Percentiles rank a stretch among this genome's conserved stretches.
Evolutionary conservation across 139 green algal genomes (phyloP).

Genomic region (Coccomyxa sp.): DNA sequence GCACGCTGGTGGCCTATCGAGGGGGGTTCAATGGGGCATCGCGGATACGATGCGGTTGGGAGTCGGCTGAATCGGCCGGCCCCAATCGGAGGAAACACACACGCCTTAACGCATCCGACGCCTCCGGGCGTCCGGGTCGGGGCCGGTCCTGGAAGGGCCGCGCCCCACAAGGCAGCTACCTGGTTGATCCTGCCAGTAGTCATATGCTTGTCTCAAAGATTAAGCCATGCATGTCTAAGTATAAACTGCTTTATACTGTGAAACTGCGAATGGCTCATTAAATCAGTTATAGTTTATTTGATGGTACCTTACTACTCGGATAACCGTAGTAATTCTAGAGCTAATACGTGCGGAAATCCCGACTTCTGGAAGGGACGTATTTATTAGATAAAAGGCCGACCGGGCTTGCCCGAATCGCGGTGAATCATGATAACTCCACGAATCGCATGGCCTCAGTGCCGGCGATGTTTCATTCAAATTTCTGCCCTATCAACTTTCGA

Average conservation of each 20-base stretch:
- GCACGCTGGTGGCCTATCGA: too few relatives aligned
- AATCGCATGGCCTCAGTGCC: conserved; percentile 77
- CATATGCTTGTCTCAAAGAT: conserved; percentile 99
- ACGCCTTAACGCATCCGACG: too few relatives aligned
- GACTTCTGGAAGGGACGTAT: conserved; percentile 88
- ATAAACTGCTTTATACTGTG: conserved; percentile 99
- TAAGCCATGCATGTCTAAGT: conserved; percentile 99
- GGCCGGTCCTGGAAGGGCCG: too few relatives aligned
- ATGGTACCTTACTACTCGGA: conserved; percentile 93
- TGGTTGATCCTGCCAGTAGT: conserved; percentile 1
- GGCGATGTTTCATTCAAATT: conserved; percentile 79
- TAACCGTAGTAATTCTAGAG: conserved; percentile 89
- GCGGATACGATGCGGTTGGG: too few relatives aligned
- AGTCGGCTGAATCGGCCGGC: too few relatives aligned
- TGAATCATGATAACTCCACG: conserved; percentile 94
- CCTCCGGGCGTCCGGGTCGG: conserved; percentile 18
- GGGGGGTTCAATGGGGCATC: too few relatives aligned
- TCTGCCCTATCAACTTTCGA: conserved; percentile 79
- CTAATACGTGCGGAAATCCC: conserved; percentile 90
- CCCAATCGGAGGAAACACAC: too few relatives aligned
- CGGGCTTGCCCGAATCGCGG: conserved; percentile 30
- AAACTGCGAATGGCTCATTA: conserved; percentile 99
- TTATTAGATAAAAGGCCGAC: conserved; percentile 91
- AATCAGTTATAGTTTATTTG: conserved; percentile 99
- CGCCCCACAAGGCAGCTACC: not conserved